Evolutionary conservation across 257 asterid species (phyloP).

Genomic region (Solanum peruvianum): DNA sequence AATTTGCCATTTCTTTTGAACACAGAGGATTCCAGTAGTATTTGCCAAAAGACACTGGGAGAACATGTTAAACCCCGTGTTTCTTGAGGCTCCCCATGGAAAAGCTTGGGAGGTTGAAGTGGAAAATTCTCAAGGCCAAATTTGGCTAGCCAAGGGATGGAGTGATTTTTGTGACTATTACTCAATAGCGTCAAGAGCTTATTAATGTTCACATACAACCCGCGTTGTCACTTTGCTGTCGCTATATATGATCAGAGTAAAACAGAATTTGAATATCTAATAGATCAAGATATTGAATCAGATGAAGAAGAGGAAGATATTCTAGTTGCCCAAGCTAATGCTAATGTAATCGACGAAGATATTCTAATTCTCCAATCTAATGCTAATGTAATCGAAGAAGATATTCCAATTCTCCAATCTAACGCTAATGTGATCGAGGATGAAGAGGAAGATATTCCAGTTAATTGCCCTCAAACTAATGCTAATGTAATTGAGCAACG

Average conservation of each 20-base stretch:
- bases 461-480: too few species aligned
- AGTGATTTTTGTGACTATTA: not conserved
- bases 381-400: too few species aligned
- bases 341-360: too few species aligned
- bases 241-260: not conserved
- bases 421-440: too few species aligned
- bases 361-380: too few species aligned
- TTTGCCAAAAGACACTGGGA: conserved; percentile 11
- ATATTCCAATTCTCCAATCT: too few species aligned
- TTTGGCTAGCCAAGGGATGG: conserved; percentile 16
- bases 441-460: too few species aligned
- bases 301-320: too few species aligned
- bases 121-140: not conserved
- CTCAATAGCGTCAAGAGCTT: not conserved
- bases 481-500: too few species aligned
- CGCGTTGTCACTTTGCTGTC: not conserved
- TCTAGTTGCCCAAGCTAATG: too few species aligned
- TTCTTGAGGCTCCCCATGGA: conserved; percentile 20
- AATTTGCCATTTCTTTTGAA: too few species aligned
- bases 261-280: not conserved
- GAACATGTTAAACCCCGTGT: conserved; percentile 2
- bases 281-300: too few species aligned
- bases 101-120: conserved; percentile 12
- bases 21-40: conserved; percentile 14
- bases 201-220: not conserved